A percentile compares a stretch with the other conserved stretches of the same genome.
Conservation (phyloP, 129 eudicot genomes). For the Calendula officinalis region DNA sequence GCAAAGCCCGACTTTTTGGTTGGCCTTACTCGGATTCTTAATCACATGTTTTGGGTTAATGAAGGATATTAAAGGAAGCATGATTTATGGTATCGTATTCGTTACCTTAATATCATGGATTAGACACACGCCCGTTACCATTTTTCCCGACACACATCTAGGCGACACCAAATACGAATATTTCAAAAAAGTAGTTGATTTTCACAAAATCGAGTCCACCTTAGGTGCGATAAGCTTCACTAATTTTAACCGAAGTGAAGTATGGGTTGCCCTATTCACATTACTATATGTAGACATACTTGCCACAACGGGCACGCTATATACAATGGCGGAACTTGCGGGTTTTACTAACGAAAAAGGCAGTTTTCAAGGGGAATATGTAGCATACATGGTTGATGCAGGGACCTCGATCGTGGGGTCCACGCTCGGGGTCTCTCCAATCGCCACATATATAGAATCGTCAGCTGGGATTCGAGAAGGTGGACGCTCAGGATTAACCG, state of each 20-base stretch:
- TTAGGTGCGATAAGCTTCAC: conserved; percentile 68
- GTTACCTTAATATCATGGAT: conserved; percentile 80
- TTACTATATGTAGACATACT: conserved; percentile 73
- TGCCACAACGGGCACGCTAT: conserved; percentile 82
- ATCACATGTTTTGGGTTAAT: conserved; percentile 64
- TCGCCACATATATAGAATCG: conserved; percentile 72
- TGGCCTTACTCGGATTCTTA: conserved; percentile 61
- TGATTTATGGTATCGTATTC: conserved; percentile 71
- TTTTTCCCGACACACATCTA: conserved; percentile 61
- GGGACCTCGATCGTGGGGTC: conserved; percentile 81
- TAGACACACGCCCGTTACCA: conserved; percentile 66
- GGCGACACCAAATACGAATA: conserved; percentile 63
- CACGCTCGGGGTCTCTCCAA: conserved; percentile 78
- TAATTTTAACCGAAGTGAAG: conserved; percentile 56
- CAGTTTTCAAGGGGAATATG: conserved; percentile 63
- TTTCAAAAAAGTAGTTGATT: conserved; percentile 71
- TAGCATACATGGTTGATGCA: conserved; percentile 91
- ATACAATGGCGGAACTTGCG: conserved; percentile 81
- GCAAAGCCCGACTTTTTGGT: conserved; percentile 86
- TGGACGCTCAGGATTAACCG: conserved; percentile 82
- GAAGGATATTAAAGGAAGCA: conserved; percentile 80
- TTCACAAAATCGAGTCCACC: conserved; percentile 69
- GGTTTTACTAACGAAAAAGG: conserved; percentile 60
- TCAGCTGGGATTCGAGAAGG: conserved; percentile 90
- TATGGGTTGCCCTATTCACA: conserved; percentile 76